Conservation (phyloP, 2,329 filamentous ascomycete genomes). For the Exophiala bonariae region DNA sequence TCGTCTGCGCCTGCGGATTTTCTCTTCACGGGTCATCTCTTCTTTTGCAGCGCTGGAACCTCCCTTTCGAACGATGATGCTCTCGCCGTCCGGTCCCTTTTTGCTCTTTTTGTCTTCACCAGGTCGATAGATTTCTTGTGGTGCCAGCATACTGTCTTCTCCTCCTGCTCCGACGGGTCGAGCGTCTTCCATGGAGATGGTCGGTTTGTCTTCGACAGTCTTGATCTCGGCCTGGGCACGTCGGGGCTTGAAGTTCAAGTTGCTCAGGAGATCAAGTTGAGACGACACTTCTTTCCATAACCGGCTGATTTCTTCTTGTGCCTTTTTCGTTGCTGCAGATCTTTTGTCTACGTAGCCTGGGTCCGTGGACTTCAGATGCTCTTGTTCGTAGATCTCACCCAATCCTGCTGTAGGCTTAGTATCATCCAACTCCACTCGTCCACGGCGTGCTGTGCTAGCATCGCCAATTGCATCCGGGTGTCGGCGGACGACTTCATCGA, state of each 20-base stretch:
- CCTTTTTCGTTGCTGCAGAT: conserved; percentile 77
- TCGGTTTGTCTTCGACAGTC: conserved; percentile 87
- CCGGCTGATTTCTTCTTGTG: conserved; percentile 77
- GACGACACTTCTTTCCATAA: conserved; percentile 80
- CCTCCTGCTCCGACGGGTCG: conserved; percentile 78
- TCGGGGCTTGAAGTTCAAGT: conserved; percentile 94
- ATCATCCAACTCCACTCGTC: conserved; percentile 80
- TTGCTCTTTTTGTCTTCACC: conserved; percentile 55
- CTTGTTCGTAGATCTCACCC: conserved; percentile 91
- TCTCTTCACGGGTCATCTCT: conserved; percentile 87
- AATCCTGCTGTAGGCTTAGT: conserved; percentile 83
- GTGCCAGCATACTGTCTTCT: conserved; percentile 73
- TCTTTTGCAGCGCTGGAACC: conserved; percentile 68
- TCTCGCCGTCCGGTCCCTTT: conserved; percentile 22
- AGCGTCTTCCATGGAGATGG: conserved; percentile 91
- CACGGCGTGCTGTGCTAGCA: conserved; percentile 63
- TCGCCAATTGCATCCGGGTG: conserved; percentile 71
- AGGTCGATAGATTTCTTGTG: conserved; percentile 91
- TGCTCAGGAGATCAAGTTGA: conserved; percentile 84
- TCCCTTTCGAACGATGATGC: conserved; percentile 20
- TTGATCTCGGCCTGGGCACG: conserved; percentile 77
- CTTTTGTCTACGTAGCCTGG: conserved; percentile 77
- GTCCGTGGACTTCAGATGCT: conserved; percentile 76
- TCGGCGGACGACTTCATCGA: conserved; percentile 85
- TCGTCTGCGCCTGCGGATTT: conserved; percentile 70